Evolutionary conservation across 1,139 yeast genomes (phyloP).

Genomic region (Meyerozyma elateridarum): DNA sequence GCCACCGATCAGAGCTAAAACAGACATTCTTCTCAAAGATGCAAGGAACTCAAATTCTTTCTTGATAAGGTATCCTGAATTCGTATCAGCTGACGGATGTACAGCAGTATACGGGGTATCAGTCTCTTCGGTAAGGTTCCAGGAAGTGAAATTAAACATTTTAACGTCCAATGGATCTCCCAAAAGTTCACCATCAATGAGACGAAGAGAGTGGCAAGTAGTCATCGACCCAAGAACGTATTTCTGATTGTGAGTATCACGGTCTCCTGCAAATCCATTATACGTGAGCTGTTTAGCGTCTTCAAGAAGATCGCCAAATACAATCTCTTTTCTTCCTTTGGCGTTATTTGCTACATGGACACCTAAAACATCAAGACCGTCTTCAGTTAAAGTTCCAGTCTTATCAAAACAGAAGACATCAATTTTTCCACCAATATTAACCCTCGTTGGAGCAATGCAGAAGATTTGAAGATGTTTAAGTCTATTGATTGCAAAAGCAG

Average conservation of each 20-base stretch:
- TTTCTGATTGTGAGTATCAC: conserved; percentile 27
- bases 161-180: conserved; percentile 94
- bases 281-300: conserved; percentile 9
- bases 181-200: conserved; percentile 70
- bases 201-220: conserved; percentile 81
- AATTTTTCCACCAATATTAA: conserved; percentile 89
- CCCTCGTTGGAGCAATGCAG: conserved; percentile 90
- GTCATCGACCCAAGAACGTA: conserved; percentile 55
- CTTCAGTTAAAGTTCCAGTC: conserved; percentile 96
- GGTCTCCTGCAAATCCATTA: conserved; percentile 9
- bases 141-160: conserved; percentile 85
- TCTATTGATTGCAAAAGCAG: conserved; percentile 82
- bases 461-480: conserved; percentile 61
- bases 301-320: conserved; percentile 43
- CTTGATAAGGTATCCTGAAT: conserved; percentile 47
- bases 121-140: conserved; percentile 68
- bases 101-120: conserved; percentile 25
- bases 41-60: conserved; percentile 84
- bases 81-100: conserved; percentile 22
- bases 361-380: conserved; percentile 90
- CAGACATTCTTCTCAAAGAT: conserved; percentile 86
- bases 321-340: conserved; percentile 44
- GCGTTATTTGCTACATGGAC: conserved; percentile 62
- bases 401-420: conserved; percentile 92
- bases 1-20: conserved; percentile 42